These are phyloP conservation scores for Mortierella sp. DNA, from an alignment of 371 early-diverging fungal genomes.

Conservation along the genomic window DNA sequence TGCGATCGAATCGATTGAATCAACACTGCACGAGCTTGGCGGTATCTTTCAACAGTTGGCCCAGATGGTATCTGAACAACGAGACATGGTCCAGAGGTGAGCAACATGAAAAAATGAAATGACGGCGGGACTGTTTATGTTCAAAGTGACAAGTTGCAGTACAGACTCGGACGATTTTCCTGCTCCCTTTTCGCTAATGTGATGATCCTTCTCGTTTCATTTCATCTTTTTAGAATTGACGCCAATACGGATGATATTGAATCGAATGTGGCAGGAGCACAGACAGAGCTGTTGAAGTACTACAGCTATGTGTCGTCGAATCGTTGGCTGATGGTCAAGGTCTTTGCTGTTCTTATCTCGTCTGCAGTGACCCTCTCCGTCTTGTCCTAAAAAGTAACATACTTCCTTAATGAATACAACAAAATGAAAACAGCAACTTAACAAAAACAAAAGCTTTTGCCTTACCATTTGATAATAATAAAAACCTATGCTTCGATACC, in stretches of 20 bases:
- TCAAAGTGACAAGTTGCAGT: neutral
- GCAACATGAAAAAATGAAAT: neutral
- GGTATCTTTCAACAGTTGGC: conserved; percentile 96
- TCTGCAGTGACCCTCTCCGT: conserved; percentile 54
- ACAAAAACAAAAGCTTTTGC: neutral
- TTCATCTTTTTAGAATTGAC: conserved; percentile 79
- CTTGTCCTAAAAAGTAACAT: conserved; percentile 23
- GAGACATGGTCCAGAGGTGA: conserved; percentile 93
- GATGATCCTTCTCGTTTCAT: neutral
- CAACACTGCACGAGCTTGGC: conserved; percentile 97
- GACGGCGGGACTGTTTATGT: neutral
- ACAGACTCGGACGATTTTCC: neutral
- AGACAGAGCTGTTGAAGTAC: conserved; percentile 91
- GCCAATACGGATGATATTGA: conserved; percentile 95
- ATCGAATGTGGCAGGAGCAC: conserved; percentile 92
- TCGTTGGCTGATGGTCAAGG: conserved; percentile 95
- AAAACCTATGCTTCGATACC: too few relatives aligned
- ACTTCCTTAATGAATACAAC: neutral
- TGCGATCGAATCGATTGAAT: conserved; percentile 96
- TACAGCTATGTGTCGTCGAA: conserved; percentile 92
- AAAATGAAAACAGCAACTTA: neutral
- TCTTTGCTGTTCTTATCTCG: conserved; percentile 84
- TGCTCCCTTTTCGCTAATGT: too few relatives aligned
- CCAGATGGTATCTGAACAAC: conserved; percentile 93
- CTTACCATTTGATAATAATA: too few relatives aligned